Percentiles rank a stretch among this genome's conserved stretches.
Conservation (phyloP, 441 rosid genomes). For the Gossypium trilobum region DNA sequence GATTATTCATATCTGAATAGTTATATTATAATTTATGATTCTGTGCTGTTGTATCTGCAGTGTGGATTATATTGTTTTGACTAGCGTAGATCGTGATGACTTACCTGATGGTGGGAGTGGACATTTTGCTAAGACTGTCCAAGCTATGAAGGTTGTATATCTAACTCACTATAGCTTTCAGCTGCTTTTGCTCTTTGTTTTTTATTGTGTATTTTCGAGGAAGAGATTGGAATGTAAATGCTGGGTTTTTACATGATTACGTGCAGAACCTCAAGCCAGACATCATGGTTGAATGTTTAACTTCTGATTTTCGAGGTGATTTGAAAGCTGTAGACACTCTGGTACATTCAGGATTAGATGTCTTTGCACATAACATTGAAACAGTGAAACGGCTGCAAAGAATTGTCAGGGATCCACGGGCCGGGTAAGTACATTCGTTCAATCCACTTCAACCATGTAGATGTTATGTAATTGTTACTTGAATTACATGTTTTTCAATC, state of each 20-base stretch:
- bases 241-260: conserved; percentile 4
- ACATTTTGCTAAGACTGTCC: conserved; percentile 87
- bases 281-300: conserved; percentile 91
- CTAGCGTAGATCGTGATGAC: conserved; percentile 98
- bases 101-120: conserved; percentile 98
- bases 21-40: conserved; percentile 10
- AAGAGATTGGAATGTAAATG: conserved; percentile 9
- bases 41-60: conserved; percentile 29
- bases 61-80: conserved; percentile 90
- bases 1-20: neutral
- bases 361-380: conserved; percentile 89
- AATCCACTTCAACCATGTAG: neutral
- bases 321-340: conserved; percentile 70
- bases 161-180: neutral
- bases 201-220: neutral
- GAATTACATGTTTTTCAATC: neutral
- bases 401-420: conserved; percentile 94
- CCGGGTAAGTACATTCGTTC: conserved; percentile 46
- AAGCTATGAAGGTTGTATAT: conserved; percentile 69
- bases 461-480: neutral
- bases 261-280: conserved; percentile 74
- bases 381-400: conserved; percentile 91
- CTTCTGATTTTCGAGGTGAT: conserved; percentile 97
- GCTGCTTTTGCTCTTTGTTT: conserved; percentile 5
- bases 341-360: conserved; percentile 81